Evolutionary conservation across 2,329 filamentous ascomycete species (phyloP), one percentile per base, ranked within the genome.

Genomic region (Macroventuria anomochaeta): DNA sequence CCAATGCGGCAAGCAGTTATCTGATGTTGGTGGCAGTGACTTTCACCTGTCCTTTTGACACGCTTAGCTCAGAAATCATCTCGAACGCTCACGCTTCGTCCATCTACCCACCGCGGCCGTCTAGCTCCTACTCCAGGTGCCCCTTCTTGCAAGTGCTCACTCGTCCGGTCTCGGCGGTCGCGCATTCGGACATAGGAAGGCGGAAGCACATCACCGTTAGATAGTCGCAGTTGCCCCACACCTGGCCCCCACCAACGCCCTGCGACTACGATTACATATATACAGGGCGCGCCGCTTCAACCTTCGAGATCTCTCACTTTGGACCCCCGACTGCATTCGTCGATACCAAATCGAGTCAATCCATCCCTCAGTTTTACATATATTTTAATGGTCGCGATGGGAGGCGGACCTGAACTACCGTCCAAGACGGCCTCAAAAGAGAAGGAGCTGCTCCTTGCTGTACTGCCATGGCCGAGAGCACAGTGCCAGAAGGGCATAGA

Each of bases 391-490:
- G 61, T 63, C 51, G 72, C 58, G 40, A 82, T 82, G 79, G 80
- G 79, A 17, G 79, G 78, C 53, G 78, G 76, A 46, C 62, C 70
- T 43, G 68, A 67, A 40, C 32, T 57, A 18, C 67, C 69, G 15
- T 44, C 52, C 12, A 53, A 48, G 32, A 18, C 34, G 76, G 54
- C 68, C 72, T 49, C 72, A 39, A 58, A 56, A 52, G 44, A 59
- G 41, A 59, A 67, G 46, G 61, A 70, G 21, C 49, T 73, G 10
- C 61, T 83, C 29, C 72, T 83, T 20, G 70, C 75, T 56, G 66
- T 78, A 17, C 61, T 81, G 1, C 76, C 77, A 2, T 76, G 75
- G 47, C 71, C 76, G 6, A 62, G 71, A 47, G 64, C 66, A n/a
- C 31, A 26, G 3, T 59, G 54, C 15, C 49, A 60, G 21, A 55